These are phyloP conservation scores for Cercospora sp. DNA, from an alignment of 2,329 filamentous ascomycete species.

Conservation along the genomic window DNA sequence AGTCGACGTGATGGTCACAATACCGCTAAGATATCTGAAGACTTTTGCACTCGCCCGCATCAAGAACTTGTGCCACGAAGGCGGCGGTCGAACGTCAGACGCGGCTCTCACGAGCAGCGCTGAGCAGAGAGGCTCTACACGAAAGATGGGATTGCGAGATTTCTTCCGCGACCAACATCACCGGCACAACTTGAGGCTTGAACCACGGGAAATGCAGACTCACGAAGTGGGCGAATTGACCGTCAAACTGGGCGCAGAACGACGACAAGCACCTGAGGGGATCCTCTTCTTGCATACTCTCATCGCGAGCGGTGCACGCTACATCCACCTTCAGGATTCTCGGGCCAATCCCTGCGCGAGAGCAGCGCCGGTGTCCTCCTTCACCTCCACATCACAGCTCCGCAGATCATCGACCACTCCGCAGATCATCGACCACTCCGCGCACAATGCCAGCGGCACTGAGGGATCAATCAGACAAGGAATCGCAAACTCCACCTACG, in stretches of 20 bases:
- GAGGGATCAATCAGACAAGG: background rate
- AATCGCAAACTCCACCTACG: background rate
- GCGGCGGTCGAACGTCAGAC: background rate
- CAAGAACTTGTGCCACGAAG: background rate
- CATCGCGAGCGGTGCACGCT: background rate
- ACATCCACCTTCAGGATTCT: background rate
- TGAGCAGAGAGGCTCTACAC: background rate
- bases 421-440: background rate
- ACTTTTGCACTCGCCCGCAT: background rate
- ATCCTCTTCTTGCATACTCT: no score
- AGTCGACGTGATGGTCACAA: background rate
- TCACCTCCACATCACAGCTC: background rate
- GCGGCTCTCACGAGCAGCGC: background rate
- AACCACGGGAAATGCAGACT: background rate
- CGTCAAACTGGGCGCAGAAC: no score
- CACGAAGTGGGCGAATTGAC: no score
- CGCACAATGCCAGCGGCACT: background rate
- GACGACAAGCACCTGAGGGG: no score
- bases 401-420: background rate
- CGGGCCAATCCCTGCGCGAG: no score
- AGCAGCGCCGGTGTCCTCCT: no score
- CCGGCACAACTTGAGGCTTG: background rate
- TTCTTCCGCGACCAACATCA: background rate
- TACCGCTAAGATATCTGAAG: background rate
- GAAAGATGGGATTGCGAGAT: background rate